These are phyloP conservation scores for Xanthoconium separans DNA, from an alignment of 1,284 basidiomycete species.

Conservation along the genomic window DNA sequence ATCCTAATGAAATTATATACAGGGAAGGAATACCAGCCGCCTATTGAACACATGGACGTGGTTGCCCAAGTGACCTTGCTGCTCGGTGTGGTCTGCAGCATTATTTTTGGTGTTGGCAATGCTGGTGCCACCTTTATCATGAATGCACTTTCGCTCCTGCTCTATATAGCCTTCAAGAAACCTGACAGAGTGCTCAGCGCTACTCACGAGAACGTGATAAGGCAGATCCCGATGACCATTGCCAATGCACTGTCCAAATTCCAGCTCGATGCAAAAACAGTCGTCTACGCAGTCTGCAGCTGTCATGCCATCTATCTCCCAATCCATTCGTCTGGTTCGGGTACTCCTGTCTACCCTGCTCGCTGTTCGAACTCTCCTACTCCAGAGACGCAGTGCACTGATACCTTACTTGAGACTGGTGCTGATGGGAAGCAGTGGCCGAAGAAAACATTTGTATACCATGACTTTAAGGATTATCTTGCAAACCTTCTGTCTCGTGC, in stretches of 20 bases:
- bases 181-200: neutral
- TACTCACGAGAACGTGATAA: neutral
- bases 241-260: neutral
- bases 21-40: neutral
- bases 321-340: neutral
- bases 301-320: neutral
- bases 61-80: neutral
- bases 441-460: neutral
- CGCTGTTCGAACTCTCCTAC: neutral
- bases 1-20: neutral
- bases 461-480: conserved; percentile 1
- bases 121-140: neutral
- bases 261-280: neutral
- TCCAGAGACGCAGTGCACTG: neutral
- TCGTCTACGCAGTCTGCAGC: neutral
- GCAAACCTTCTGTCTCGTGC: neutral
- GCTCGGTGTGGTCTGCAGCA: neutral
- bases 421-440: neutral
- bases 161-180: neutral
- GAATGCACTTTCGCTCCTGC: neutral
- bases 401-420: neutral
- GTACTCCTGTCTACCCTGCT: neutral
- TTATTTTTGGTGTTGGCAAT: neutral
- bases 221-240: neutral
- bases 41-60: neutral